Evolutionary conservation across 805 yeast genomes (phyloP).

Genomic region (Lipomyces lipofer): DNA sequence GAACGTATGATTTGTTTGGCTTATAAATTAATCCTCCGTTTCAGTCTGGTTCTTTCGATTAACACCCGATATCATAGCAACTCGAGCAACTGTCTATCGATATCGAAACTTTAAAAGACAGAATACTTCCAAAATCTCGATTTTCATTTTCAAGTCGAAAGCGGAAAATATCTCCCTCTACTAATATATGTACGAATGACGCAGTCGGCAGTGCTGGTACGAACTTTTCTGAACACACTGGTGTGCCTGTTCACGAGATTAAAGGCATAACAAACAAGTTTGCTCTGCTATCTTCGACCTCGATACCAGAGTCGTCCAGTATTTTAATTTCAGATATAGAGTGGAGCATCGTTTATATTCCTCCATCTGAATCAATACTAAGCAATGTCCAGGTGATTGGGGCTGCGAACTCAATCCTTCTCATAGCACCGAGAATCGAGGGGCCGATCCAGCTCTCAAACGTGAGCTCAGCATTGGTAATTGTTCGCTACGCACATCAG

Average conservation of each 20-base stretch:
- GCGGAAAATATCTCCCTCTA: conserved; percentile 1
- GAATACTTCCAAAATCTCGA: conserved; percentile 6
- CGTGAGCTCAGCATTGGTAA: conserved; percentile 6
- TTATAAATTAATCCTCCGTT: too few species aligned
- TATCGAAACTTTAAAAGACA: conserved; percentile 3
- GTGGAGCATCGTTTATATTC: conserved; percentile 12
- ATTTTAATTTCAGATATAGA: conserved; percentile 6
- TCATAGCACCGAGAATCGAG: conserved; percentile 7
- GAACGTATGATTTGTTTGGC: conserved; percentile 11
- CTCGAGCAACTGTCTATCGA: conserved; percentile 16
- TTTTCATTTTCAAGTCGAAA: conserved; percentile 20
- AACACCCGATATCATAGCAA: too few species aligned
- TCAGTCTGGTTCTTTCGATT: too few species aligned
- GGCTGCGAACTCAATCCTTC: conserved; percentile 6
- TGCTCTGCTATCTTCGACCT: conserved; percentile 3
- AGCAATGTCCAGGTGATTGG: conserved; percentile 15
- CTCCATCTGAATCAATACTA: not conserved
- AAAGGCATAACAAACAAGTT: conserved; percentile 3
- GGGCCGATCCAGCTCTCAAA: conserved; percentile 26
- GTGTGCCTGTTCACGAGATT: conserved; percentile 13
- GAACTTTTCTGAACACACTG: too few species aligned
- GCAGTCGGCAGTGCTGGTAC: not conserved
- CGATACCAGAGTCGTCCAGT: not conserved
- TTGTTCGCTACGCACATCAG: conserved; percentile 20
- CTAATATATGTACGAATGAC: not conserved